phyloP scores from a whole-genome alignment of 768 basidiomycete genomes.

The Mycena latifolia region DNA sequence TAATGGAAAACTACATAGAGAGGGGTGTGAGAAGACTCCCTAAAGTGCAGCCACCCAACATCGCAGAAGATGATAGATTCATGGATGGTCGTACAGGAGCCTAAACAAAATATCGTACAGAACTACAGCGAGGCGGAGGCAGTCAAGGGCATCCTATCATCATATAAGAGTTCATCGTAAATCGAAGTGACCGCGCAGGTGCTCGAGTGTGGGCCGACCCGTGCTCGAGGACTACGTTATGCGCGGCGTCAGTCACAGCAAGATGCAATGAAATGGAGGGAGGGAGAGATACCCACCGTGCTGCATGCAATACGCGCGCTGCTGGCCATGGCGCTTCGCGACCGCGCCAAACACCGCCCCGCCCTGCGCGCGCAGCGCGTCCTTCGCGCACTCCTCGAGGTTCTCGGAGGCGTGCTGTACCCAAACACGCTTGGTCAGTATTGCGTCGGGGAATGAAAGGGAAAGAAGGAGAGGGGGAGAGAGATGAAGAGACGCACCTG shows the following conservation, averaged over 20 bases:
- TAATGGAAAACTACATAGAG: too few species aligned
- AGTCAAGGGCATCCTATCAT: too few species aligned
- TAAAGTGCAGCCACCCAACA: too few species aligned
- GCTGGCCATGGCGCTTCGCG: slow-evolving; percentile 87
- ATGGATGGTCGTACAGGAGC: too few species aligned
- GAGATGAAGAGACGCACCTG: slow-evolving; percentile 62
- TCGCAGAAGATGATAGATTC: too few species aligned
- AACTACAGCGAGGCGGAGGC: too few species aligned
- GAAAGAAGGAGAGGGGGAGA: not conserved
- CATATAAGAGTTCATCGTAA: too few species aligned
- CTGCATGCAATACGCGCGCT: slow-evolving; percentile 91
- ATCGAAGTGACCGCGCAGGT: too few species aligned
- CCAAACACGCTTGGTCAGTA: not conserved
- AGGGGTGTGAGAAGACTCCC: too few species aligned
- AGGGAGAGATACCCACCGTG: slow-evolving; percentile 88
- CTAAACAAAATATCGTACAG: too few species aligned
- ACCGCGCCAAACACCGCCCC: slow-evolving; percentile 77
- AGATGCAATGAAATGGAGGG: slow-evolving; percentile 1
- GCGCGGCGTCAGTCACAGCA: not conserved
- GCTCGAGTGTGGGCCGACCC: slow-evolving; percentile 84
- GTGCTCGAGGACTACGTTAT: slow-evolving; percentile 87
- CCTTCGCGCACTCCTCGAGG: slow-evolving; percentile 85
- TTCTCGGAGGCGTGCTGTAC: slow-evolving; percentile 90
- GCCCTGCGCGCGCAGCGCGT: slow-evolving; percentile 85
- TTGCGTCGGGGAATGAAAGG: too few species aligned